Evolutionary conservation across 768 basidiomycete species (phyloP), one percentile per base, ranked within the genome.

Genomic region (Tylopilus felleus): DNA sequence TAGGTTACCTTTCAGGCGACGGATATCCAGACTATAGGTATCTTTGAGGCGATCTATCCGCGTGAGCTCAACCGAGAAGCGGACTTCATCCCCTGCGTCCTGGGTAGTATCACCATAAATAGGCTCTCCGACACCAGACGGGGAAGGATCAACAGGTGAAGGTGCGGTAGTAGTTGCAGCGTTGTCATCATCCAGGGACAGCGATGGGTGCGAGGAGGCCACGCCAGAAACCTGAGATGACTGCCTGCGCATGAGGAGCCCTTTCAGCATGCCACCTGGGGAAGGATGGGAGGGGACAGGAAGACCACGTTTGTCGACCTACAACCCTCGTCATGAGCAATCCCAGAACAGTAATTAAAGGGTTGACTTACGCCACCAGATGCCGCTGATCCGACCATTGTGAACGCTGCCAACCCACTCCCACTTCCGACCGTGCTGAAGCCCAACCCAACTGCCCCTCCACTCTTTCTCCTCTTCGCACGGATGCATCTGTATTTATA

Each of bases 51-150:
- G 83, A 70, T 92, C 88, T 63, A 99, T 77, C 63, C 90, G 77
- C 44, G 96, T 98, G 58, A 99, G 73, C 75, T 99, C 97, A 57
- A 98, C 88, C 13, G 85, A 91, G 77, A 98, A 98, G 61, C 91
- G 84, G 61, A 99, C 93, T 83, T 98, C 97, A 62, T 96, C 96
- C 28, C 93, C 93, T 19, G 83, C 82, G 65, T 98, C 97, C 61
- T 89, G 82, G 5, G 77, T 67, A n/a, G 74, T 61, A 52, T 90
- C 90, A 14, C 95, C 95, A 64, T 96, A 98, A 21, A 86, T 66
- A 21, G 85, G 73, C 51, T 86, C 81, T n/a, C 64, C 60, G 47
- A 72, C 72, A 42, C 61, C 47, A 0, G 61, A 52, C n/a, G 74
- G 35, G 8, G 69, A 60, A n/a, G 67, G 53, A 55, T 83, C 82